phyloP scores from a whole-genome alignment of 1,284 basidiomycete species.

The Leccinum fallax region DNA sequence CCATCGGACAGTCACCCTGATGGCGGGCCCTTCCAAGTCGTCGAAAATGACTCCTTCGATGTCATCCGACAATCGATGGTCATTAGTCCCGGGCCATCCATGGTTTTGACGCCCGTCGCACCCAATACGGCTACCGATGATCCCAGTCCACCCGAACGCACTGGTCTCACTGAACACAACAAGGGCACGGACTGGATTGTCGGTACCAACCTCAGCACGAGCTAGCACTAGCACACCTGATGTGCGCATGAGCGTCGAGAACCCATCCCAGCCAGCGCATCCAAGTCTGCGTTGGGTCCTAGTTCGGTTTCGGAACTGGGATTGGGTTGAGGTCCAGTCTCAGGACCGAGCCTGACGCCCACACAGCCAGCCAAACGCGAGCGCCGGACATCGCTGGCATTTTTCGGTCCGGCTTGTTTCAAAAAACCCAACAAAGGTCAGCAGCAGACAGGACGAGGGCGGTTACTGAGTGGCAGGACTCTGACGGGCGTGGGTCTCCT shows the following conservation, averaged over 20 bases:
- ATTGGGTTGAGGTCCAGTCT: no score
- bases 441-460: no score
- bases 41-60: slow-evolving; percentile 62
- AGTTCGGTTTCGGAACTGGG: no score
- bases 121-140: not conserved
- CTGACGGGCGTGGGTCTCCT: not conserved
- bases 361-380: slow-evolving; percentile 18
- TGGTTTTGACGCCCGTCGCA: not conserved
- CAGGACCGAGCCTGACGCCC: not conserved
- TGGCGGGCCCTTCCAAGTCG: slow-evolving; percentile 43
- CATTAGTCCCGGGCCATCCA: not conserved
- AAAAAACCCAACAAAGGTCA: no score
- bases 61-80: slow-evolving; percentile 23
- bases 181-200: no score
- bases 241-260: slow-evolving; percentile 1
- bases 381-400: slow-evolving; percentile 22
- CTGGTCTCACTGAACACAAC: no score
- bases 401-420: slow-evolving; percentile 29
- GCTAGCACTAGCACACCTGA: slow-evolving; percentile 5
- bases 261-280: not conserved
- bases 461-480: no score
- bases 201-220: not conserved
- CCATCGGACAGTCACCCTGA: slow-evolving; percentile 30
- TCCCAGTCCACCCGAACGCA: no score
- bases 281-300: not conserved